Evolutionary conservation across 2,329 filamentous ascomycete genomes (phyloP), one percentile per base, ranked within the genome.

Genomic region (Seiridium cupressi): DNA sequence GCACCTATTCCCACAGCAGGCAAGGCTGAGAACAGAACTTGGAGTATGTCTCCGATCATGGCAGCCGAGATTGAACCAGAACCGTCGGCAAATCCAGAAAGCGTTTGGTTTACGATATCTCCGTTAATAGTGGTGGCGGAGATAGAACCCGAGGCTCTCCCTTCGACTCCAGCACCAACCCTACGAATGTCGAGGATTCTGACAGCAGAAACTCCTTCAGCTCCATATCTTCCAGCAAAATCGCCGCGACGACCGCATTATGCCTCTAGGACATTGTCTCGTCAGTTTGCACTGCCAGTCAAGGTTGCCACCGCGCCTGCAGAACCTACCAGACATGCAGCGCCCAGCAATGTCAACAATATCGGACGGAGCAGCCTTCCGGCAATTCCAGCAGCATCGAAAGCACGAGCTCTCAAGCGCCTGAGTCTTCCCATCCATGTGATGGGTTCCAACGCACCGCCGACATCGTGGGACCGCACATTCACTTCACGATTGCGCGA

Each of bases 91-190:
- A 57, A 42, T 44, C 44, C 57, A 44, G 49, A 55, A 35, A 55
- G 54, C 55, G 57, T 60, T 26, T 49, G 62, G 34, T 61, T 68
- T 32, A 57, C 62, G 10, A 64, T 70, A 47, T 70, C 70, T 6
- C 63, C 67, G 4, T 61, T 70, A n/a, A 71, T 72, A 64, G 62
- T 61, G 6, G 57, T 61, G n/a, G 60, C 60, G 36, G 44, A 59
- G 18, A 40, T 61, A 5, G 44, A 59, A n/a, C 60, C 60, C 10
- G 42, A 47, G 5, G 36, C 32, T 18, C 9, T 51, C 4, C 31
- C 32, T 36, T 31, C 18, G 26, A 38, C 48, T 9, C 60, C 48
- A 10, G 40, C 6, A 3, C 9, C 42, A 11, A 46, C 42, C 31
- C 44, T 11, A 5, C 60, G 60, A 32, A 18, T 58, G 10, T 51